These are phyloP conservation scores for Termitomyces titanicus DNA, from an alignment of 768 basidiomycete genomes.

Conservation along the genomic window DNA sequence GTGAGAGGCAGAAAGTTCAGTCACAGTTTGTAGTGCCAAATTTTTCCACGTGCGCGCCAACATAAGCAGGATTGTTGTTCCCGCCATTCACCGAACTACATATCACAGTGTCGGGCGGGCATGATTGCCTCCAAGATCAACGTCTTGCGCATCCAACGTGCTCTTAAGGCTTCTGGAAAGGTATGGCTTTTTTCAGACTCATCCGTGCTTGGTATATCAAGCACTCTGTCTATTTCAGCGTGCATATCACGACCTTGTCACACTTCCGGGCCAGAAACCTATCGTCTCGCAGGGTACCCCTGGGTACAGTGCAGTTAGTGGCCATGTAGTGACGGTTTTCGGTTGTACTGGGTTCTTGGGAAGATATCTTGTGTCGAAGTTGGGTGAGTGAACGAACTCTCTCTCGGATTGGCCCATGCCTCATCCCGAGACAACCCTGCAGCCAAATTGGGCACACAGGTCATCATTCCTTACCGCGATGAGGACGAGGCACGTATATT, in stretches of 20 bases:
- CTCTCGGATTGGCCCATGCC: not conserved
- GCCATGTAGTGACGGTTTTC: constrained; percentile 94
- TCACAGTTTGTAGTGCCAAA: constrained; percentile 22
- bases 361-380: constrained; percentile 88
- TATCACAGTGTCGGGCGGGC: constrained; percentile 21
- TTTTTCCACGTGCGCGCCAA: constrained; percentile 21
- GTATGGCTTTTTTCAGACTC: constrained; percentile 21
- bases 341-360: constrained; percentile 96
- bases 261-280: constrained; percentile 57
- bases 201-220: not conserved
- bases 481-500: constrained; percentile 89
- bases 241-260: constrained; percentile 68
- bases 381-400: constrained; percentile 52
- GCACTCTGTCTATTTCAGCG: constrained; percentile 40
- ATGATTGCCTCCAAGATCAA: constrained; percentile 46
- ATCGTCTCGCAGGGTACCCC: constrained; percentile 74
- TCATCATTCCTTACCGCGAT: constrained; percentile 92
- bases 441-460: constrained; percentile 92
- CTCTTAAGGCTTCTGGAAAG: constrained; percentile 42
- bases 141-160: constrained; percentile 51
- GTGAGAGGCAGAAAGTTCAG: not conserved
- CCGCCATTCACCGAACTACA: constrained; percentile 41
- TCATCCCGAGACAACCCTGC: constrained; percentile 10
- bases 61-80: constrained; percentile 19
- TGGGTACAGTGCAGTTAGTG: constrained; percentile 84